Percentiles rank a stretch among this genome's conserved stretches.
Conservation (phyloP, 208 protist species). For the Naegleria lovaniensis region DNA sequence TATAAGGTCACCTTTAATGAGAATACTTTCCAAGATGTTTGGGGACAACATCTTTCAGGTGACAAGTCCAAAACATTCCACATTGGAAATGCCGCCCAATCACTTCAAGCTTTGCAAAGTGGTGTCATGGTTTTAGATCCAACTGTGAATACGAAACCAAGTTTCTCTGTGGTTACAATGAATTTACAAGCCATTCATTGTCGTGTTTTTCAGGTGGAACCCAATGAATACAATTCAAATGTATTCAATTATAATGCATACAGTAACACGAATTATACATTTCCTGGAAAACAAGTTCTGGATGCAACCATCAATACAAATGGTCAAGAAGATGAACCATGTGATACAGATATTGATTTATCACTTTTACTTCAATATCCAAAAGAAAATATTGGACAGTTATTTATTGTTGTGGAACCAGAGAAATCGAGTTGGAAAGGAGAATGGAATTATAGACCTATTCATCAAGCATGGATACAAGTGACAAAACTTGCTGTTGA, state of each 20-base stretch:
- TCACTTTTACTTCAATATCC: neutral
- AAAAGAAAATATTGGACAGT: neutral
- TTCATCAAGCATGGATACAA: neutral
- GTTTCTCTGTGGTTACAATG: neutral
- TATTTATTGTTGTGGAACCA: neutral
- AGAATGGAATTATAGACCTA: neutral
- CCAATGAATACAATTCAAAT: neutral
- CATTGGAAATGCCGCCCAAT: neutral
- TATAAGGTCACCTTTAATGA: neutral
- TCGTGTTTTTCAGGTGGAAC: neutral
- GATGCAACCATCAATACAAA: neutral
- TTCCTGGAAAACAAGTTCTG: neutral
- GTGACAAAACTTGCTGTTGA: neutral
- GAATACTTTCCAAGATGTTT: neutral
- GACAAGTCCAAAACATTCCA: neutral
- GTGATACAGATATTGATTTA: neutral
- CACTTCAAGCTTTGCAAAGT: neutral
- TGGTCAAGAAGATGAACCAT: neutral
- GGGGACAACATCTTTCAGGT: neutral
- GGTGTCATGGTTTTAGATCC: neutral
- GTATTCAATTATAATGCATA: neutral
- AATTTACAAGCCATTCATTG: neutral
- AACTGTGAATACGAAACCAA: neutral
- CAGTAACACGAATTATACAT: neutral
- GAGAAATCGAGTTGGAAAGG: neutral